Evolutionary conservation across 768 basidiomycete species (phyloP), one percentile per base, ranked within the genome.

Genomic region (Tricholoma flavovirens): DNA sequence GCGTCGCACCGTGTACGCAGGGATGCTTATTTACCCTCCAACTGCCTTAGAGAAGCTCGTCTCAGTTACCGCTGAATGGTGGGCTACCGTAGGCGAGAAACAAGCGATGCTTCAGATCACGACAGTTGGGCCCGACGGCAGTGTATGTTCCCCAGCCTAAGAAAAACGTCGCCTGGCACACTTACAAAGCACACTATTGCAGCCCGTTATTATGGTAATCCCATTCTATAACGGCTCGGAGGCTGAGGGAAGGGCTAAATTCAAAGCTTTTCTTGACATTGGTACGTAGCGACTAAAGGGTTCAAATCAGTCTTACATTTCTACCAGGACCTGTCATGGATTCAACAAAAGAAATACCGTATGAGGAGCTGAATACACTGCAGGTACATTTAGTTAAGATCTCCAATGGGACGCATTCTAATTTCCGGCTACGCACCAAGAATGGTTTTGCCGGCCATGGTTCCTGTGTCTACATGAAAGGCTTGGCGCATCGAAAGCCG

Each of bases 141-240:
- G 66, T 33, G 81, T 78, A 52, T 42, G 71, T 62, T 1, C 49
- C 51, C n/a, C n/a, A n/a, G n/a, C n/a, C n/a, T n/a, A n/a, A n/a
- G n/a, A n/a, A n/a, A n/a, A n/a, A n/a, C n/a, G n/a, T n/a, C n/a
- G n/a, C n/a, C n/a, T n/a, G n/a, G n/a, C n/a, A n/a, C n/a, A n/a
- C 10, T 12, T 32, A 19, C 56, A 15, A 19, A 35, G 9, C 9
- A 4, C 35, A 12, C 50, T 17, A 33, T 26, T 17, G 24, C 22
- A 82, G 80, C 77, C 79, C 15, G 59, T 79, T 35, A 62, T 71
- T 1, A 50, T 73, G 0, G 42, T 68, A 9, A 45, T 73, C 11
- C n/a, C n/a, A n/a, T 83, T 82, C 59, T 81, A 73, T 61, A 80
- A 83, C 58, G 81, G 81, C 0, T 67, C 77, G 0, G 79, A 79